Percentiles rank a stretch among this genome's conserved stretches.
Evolutionary conservation across 2,329 filamentous ascomycete genomes (phyloP).

Genomic region (Hypoxylon sp.): DNA sequence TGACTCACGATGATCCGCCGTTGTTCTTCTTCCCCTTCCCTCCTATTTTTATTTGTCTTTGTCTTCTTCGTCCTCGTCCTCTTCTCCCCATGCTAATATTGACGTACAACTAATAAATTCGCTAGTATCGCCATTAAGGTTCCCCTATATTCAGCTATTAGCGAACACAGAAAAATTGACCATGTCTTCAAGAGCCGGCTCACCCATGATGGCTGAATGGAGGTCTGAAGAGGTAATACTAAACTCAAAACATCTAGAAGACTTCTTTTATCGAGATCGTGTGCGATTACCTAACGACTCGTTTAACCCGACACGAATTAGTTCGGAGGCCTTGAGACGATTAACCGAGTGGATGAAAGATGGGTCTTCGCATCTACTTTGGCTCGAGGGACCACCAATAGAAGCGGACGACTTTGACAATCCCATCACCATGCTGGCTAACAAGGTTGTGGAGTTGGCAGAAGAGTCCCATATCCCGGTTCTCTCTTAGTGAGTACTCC

Average conservation of each 20-base stretch:
- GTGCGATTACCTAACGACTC: not conserved
- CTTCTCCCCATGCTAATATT: too few species aligned
- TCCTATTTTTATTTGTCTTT: too few species aligned
- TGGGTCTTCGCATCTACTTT: not conserved
- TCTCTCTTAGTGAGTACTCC: constrained; percentile 1
- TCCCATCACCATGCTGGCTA: constrained; percentile 1
- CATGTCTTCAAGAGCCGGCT: not conserved
- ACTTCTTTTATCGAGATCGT: not conserved
- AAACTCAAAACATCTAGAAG: constrained; percentile 1
- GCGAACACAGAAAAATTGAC: not conserved
- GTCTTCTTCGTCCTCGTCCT: too few species aligned
- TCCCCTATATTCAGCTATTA: not conserved
- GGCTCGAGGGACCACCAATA: constrained; percentile 2
- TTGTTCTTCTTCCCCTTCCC: too few species aligned
- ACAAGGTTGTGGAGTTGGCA: not conserved
- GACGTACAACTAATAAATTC: too few species aligned
- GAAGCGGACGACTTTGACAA: constrained; percentile 1
- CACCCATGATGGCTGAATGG: not conserved
- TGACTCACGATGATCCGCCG: too few species aligned
- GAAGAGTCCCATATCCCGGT: not conserved
- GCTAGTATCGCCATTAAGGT: not conserved
- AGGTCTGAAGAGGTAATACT: not conserved
- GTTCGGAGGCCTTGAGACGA: not conserved
- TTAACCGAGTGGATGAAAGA: constrained; percentile 1
- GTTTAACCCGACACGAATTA: not conserved